Conservation (phyloP, 2,329 filamentous ascomycete genomes). For the Penicillium sp. region DNA sequence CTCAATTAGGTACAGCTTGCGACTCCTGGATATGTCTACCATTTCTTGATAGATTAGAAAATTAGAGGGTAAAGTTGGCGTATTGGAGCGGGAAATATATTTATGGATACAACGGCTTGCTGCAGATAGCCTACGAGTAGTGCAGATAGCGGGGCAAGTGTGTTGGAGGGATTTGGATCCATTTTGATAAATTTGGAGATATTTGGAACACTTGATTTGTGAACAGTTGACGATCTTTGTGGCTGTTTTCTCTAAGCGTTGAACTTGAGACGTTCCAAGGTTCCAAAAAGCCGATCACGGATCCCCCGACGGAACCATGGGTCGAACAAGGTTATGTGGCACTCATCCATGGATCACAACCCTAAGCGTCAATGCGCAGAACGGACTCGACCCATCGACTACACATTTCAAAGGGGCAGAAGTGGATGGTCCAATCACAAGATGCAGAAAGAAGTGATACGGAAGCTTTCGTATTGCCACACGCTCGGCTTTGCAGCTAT, state of each 20-base stretch:
- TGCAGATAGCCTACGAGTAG: neutral
- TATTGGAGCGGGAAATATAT: neutral
- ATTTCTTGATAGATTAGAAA: neutral
- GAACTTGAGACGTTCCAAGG: conserved; percentile 4
- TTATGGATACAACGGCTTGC: neutral
- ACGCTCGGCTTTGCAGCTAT: conserved; percentile 16
- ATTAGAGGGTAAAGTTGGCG: neutral
- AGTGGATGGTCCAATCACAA: conserved; percentile 12
- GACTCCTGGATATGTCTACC: neutral
- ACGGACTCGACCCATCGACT: conserved; percentile 7
- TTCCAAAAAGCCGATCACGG: neutral
- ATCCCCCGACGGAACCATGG: conserved; percentile 2
- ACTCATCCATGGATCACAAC: conserved; percentile 2
- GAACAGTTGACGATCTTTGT: neutral
- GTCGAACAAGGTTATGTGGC: conserved; percentile 4
- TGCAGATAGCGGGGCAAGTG: neutral
- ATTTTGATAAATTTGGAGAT: neutral
- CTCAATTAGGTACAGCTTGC: conserved; percentile 5
- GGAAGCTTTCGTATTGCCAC: conserved; percentile 22
- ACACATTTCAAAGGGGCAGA: conserved; percentile 4
- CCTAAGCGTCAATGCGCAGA: conserved; percentile 15
- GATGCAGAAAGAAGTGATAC: conserved; percentile 14
- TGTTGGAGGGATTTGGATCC: neutral
- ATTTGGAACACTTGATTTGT: neutral
- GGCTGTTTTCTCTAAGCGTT: neutral